Base-by-base conservation (phyloP, 768 basidiomycete species). In the Roridomyces roridus region DNA sequence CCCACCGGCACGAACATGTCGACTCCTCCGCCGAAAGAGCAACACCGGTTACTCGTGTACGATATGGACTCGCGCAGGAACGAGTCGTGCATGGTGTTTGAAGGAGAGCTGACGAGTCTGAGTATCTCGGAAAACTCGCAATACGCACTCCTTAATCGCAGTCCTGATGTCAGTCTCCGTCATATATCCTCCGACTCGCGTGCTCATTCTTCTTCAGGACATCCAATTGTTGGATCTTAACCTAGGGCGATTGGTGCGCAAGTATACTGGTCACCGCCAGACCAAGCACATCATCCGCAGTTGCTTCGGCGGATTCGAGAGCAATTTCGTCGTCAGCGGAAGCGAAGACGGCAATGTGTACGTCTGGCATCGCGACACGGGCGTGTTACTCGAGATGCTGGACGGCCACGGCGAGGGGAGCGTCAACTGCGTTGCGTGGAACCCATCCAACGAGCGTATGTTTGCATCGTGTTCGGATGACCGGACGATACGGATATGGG, bases 381-480 rank as follows among this genome's bases (percentile, higher is more conserved):
- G 89, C 2, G 77, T 81, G 3, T 80, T 96, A 40, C 79, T 98
- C n/a, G 94, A 97, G 70, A 81, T 87, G n/a, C 82, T 99, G 3
- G 71, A 83, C 4, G 97, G 97, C 0, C 96, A 98, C 65, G 87
- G 86, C n/a, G 77, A 77, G 54, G 95, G 94, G 36, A 91, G 89
- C 59, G 96, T 99, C 59, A 99, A 98, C 70, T 88, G 91, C 14
- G 96, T 98, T 15, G 90, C 95, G 31, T 99, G 97, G 97, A 96
- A 97, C 72, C 94, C 94, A 18, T 80, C 80, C 46, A 90, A 94
- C 68, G 83, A 87, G 63, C 85, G 88, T 54, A 91, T 98, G 88
- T 98, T 98, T 75, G 97, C 97, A 28, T 94, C 92, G 39, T 97
- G 94, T 71, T 94, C 94, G 40, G 96, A 99, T 70, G 96, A 99